These are phyloP conservation scores for Linnemannia schmuckeri DNA, from an alignment of 192 early-diverging fungal species.

Conservation along the genomic window DNA sequence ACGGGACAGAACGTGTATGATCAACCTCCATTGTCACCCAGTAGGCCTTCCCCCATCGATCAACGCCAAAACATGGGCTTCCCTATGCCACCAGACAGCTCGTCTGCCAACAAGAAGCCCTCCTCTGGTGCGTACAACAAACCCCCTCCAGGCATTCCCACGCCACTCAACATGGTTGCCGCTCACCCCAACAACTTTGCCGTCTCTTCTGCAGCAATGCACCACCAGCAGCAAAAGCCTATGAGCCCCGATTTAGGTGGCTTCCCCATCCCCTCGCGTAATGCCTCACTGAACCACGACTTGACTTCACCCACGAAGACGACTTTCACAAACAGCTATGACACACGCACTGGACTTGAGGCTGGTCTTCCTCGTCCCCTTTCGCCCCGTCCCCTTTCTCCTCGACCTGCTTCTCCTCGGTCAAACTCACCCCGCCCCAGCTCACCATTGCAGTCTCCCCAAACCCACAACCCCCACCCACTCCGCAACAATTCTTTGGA, in stretches of 20 bases:
- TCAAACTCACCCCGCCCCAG: constrained; percentile 27
- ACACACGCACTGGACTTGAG: constrained; percentile 31
- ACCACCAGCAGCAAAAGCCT: constrained; percentile 7
- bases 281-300: constrained; percentile 38
- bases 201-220: background rate
- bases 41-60: background rate
- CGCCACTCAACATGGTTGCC: constrained; percentile 17
- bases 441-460: constrained; percentile 31
- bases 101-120: background rate
- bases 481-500: constrained; percentile 24
- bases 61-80: constrained; percentile 4
- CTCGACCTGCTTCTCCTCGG: constrained; percentile 34
- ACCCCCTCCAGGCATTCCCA: background rate
- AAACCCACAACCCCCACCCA: constrained; percentile 8
- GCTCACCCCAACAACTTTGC: background rate
- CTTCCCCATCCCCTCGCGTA: constrained; percentile 44
- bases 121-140: background rate
- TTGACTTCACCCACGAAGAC: constrained; percentile 28
- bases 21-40: background rate
- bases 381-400: constrained; percentile 34
- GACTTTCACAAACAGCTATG: constrained; percentile 7
- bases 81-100: constrained; percentile 4
- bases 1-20: constrained; percentile 17
- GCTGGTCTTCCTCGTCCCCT: constrained; percentile 40
- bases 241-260: constrained; percentile 27